Base-by-base conservation (phyloP, 2,329 filamentous ascomycete species). In the Fusarium sp. region DNA sequence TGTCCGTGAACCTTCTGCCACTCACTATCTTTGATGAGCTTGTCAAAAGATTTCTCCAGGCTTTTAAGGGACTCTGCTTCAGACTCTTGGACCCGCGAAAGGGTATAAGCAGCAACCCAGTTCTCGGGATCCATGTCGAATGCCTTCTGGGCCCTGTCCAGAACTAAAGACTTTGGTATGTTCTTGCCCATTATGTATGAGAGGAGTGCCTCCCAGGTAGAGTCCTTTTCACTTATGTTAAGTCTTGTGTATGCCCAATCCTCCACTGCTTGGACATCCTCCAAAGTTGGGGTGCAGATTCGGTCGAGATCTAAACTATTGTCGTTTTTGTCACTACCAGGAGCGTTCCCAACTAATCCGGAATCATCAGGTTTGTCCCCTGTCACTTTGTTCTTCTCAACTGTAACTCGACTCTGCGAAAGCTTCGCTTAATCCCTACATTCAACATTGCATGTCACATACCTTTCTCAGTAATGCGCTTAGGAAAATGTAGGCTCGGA, bases 341-440 rank as follows among this genome's bases (percentile, higher is more conserved):
- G 5, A 4, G 6, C 6, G 7, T 10, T 6, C 0, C 8, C 6
- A 11, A 20, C 10, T n/a, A 15, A 15, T 6, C 8, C 4, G 5
- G 2, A 2, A 1, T 20, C 2, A 2, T 29, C 45, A 2, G 8
- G 4, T 3, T 9, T 12, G 4, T 12, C 32, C 6, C 15, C 9
- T 10, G 9, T 27, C 25, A 27, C 25, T 27, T 27, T 27, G 25
- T 27, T 27, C 9, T 27, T 27, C 6, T 40, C 24, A 15, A 12
- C 5, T 1, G 12, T 6, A 9, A 16, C 10, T 10, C 30, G 18
- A 3, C 8, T 27, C 54, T 58, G 2, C 2, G 3, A 41, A 2
- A 0, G 0, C 9, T 24, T 30, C 20, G 34, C 6, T 25, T 1
- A 2, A 13, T 27, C 2, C 3, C 8, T 6, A 5, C 16, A 15